A percentile compares a stretch with the other conserved stretches of the same genome.
phyloP scores from a whole-genome alignment of 2,329 filamentous ascomycete genomes.

The Fusarium lateritium region DNA sequence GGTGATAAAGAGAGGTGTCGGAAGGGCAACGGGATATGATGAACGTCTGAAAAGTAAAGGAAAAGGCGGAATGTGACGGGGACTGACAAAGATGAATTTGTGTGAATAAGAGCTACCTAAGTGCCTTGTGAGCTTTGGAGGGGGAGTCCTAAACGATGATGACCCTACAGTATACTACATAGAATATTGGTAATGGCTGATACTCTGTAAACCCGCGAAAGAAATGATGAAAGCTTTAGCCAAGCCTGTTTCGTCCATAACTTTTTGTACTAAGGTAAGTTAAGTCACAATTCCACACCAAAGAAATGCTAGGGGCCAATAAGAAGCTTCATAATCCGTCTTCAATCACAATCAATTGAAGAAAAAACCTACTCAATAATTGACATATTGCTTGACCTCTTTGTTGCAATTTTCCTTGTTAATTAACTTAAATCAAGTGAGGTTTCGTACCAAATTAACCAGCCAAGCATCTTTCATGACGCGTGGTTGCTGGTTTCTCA shows the following conservation, averaged over 20 bases:
- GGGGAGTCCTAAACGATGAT: neutral
- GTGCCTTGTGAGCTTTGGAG: neutral
- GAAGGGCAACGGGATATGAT: neutral
- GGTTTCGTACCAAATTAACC: neutral
- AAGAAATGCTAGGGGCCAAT: neutral
- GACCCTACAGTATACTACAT: neutral
- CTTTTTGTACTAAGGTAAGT: too few relatives aligned
- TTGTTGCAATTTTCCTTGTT: too few relatives aligned
- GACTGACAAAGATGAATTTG: neutral
- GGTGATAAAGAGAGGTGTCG: neutral
- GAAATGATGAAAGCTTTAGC: neutral
- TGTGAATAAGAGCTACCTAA: neutral
- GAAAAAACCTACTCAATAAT: too few relatives aligned
- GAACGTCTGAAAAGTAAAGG: neutral
- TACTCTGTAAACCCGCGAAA: neutral
- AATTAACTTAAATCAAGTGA: neutral
- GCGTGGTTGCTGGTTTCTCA: conserved; percentile 47
- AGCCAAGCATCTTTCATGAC: conserved; percentile 21
- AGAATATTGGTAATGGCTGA: neutral
- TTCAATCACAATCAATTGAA: neutral
- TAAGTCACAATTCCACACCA: neutral
- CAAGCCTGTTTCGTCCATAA: too few relatives aligned
- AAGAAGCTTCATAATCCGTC: too few relatives aligned
- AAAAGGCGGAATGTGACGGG: conserved; percentile 16
- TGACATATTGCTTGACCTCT: too few relatives aligned